Percentiles rank a stretch among this genome's conserved stretches.
phyloP scores from a whole-genome alignment of 2,329 filamentous ascomycete species.

The Colletotrichum sp. region DNA sequence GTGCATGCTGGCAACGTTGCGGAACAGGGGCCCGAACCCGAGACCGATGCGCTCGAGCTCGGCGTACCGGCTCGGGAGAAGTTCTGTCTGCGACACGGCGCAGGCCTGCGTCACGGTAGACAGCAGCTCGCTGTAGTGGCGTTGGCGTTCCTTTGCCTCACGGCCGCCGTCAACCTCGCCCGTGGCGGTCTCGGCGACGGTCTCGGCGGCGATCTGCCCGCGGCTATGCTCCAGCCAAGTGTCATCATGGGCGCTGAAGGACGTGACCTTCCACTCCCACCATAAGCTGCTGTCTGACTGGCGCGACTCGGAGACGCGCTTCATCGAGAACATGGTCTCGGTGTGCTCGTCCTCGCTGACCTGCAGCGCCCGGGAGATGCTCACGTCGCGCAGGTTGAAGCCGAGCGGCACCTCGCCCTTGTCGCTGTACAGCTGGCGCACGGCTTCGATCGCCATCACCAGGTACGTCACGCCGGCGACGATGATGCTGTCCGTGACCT shows the following conservation, averaged over 20 bases:
- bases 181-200: not conserved
- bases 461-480: slow-evolving; percentile 39
- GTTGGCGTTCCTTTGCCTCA: not conserved
- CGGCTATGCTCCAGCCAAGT: slow-evolving; percentile 8
- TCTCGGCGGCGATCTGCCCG: slow-evolving; percentile 22
- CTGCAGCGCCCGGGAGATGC: slow-evolving; percentile 16
- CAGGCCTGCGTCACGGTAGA: not conserved
- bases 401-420: slow-evolving; percentile 11
- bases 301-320: not conserved
- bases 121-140: not conserved
- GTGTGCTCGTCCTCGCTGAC: slow-evolving; percentile 13
- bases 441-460: slow-evolving; percentile 29
- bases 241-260: not conserved
- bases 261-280: slow-evolving; percentile 9
- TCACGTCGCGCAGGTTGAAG: slow-evolving; percentile 23
- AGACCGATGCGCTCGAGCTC: not conserved
- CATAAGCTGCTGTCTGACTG: slow-evolving; percentile 29
- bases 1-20: not conserved
- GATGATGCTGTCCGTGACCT: slow-evolving; percentile 46
- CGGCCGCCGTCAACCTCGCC: not conserved
- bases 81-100: not conserved
- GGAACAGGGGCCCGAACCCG: not conserved
- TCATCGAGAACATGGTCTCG: slow-evolving; percentile 21
- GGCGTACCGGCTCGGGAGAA: not conserved
- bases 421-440: slow-evolving; percentile 16